Conservation (phyloP, 2,329 filamentous ascomycete species). For the Penicillium sp. region DNA sequence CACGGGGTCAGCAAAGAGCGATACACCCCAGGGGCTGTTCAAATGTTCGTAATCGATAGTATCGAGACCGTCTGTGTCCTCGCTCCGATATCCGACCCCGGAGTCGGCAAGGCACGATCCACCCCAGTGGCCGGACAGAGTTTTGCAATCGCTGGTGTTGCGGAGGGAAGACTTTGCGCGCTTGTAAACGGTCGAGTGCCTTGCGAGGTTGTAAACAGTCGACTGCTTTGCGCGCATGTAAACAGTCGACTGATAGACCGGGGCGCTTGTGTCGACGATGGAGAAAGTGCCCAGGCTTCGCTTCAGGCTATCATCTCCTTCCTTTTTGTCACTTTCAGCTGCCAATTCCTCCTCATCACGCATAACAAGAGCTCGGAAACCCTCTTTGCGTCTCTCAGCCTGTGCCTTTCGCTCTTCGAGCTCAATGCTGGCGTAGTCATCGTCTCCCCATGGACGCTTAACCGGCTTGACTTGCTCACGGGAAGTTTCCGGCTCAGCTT, state of each 20-base stretch:
- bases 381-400: no score
- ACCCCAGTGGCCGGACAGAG: not conserved
- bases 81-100: no score
- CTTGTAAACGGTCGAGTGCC: no score
- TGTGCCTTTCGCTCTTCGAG: no score
- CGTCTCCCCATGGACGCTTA: no score
- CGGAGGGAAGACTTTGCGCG: not conserved
- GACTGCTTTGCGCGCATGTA: no score
- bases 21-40: not conserved
- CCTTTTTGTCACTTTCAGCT: not conserved
- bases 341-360: not conserved
- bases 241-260: not conserved
- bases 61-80: no score
- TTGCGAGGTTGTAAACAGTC: not conserved
- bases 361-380: no score
- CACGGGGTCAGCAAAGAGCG: not conserved
- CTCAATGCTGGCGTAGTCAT: no score
- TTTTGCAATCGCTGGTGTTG: not conserved
- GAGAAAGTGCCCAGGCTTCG: not conserved
- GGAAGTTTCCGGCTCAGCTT: not conserved
- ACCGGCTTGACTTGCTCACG: not conserved
- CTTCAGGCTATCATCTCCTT: not conserved
- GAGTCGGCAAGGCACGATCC: not conserved
- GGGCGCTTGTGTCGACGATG: not conserved
- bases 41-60: not conserved